Base-by-base conservation (phyloP, 805 yeast species). In the Lipomyces oligophaga region DNA sequence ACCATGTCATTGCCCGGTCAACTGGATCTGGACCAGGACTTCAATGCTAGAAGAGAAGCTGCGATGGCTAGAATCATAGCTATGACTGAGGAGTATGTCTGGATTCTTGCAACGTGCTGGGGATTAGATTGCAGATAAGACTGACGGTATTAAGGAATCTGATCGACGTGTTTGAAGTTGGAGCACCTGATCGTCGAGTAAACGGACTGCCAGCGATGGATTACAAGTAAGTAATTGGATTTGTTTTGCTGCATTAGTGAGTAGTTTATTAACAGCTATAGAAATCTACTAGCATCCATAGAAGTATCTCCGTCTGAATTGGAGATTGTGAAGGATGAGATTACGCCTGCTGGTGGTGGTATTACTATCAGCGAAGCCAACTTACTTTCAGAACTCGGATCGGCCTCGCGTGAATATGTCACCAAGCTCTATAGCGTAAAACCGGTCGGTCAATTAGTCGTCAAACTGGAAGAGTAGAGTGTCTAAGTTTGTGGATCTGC, bases 121-220 rank as follows among this genome's bases (percentile, higher is more conserved):
- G 20, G 27, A 7, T 26, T 8, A 7, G 16, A 21, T 8, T n/a
- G 32, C 11, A 11, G 21, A 21, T 22, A 21, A n/a, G 7, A 24
- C 20, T 5, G 1, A 24, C 36, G 13, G 4, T 19, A 28, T 24
- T 21, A n/a, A 52, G 56, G 39, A 52, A 49, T 25, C 36, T 52
- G 31, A 52, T 52, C 31, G 56, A 52, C 22, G 45, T 52, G 19
- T 52, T 52, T 39, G 49, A 50, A 4, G 56, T 52, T n/a, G 56
- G 56, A 3, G 41, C 56, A 5, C 50, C 55, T 3, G 56, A 49
- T 15, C 19, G 55, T 15, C 34, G 56, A 27, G 27, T 43, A 8
- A 38, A 38, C 26, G 42, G 47, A 8, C 52, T 38, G 21, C 34
- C 49, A 3, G 30, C 43, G 3, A 41, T 47, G 13, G 43, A 47